Evolutionary conservation across 306 rosid species (phyloP).

Genomic region (Mimosa pudica): DNA sequence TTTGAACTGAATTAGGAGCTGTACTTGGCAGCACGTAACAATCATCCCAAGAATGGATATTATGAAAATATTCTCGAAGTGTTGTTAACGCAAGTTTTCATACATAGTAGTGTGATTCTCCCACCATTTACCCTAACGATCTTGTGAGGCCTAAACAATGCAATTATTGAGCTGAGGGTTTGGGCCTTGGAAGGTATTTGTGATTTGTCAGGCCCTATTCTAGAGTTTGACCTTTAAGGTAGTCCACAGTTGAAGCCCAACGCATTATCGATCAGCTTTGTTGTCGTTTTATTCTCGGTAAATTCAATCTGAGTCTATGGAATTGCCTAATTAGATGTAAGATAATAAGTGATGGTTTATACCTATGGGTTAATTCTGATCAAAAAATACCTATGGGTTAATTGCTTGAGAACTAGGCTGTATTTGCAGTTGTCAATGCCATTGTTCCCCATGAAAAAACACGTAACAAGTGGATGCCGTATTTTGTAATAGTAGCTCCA

Average conservation of each 20-base stretch:
- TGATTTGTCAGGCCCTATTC: neutral
- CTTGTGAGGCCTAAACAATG: neutral
- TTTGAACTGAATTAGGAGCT: neutral
- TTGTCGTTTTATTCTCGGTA: neutral
- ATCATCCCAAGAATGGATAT: constrained; percentile 11
- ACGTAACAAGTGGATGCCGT: neutral
- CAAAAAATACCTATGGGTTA: too few species aligned
- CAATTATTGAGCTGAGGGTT: neutral
- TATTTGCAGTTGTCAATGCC: neutral
- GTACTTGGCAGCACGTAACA: neutral
- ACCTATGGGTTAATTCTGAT: neutral
- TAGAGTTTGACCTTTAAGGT: neutral
- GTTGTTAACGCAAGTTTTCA: neutral
- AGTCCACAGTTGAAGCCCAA: neutral
- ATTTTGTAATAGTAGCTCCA: neutral
- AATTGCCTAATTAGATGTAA: neutral
- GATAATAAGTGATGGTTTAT: neutral
- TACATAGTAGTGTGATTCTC: neutral
- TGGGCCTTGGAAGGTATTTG: neutral
- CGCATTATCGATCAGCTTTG: neutral
- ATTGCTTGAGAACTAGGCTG: neutral
- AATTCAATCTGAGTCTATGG: neutral
- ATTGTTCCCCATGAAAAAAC: neutral
- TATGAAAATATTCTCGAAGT: constrained; percentile 17
- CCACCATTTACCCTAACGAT: neutral